phyloP scores from a whole-genome alignment of 2,329 filamentous ascomycete genomes.

The Alternaria metachromatica region DNA sequence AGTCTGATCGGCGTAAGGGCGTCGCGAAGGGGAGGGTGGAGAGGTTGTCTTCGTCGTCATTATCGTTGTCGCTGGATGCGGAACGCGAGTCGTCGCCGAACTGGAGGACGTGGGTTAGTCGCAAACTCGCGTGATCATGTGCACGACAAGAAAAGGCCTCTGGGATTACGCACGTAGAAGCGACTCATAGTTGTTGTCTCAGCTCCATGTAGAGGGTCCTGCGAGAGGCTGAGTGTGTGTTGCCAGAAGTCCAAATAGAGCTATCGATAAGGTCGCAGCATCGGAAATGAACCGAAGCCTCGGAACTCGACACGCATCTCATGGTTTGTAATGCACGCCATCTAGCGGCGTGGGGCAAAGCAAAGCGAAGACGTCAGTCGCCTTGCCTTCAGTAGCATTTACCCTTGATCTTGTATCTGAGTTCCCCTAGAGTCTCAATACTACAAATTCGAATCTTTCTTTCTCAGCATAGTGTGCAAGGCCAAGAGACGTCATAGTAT shows the following conservation, averaged over 20 bases:
- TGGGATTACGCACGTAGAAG: conserved; percentile 53
- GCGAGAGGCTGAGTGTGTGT: not conserved
- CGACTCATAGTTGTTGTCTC: conserved; percentile 52
- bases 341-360: conserved; percentile 13
- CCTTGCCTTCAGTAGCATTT: not conserved
- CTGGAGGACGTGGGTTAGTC: conserved; percentile 1
- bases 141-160: not conserved
- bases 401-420: not conserved
- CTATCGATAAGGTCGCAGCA: conserved; percentile 34
- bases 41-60: conserved; percentile 64
- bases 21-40: conserved; percentile 83
- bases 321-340: conserved; percentile 11
- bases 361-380: conserved; percentile 7
- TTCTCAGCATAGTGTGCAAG: not conserved
- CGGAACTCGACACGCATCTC: conserved; percentile 15
- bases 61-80: conserved; percentile 9
- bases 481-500: not conserved
- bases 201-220: conserved; percentile 12
- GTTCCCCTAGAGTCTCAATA: not conserved
- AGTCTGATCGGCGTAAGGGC: conserved; percentile 82
- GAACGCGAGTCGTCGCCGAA: conserved; percentile 22
- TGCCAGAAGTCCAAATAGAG: conserved; percentile 17
- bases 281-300: conserved; percentile 35
- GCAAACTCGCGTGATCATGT: too few species aligned
- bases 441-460: not conserved